phyloP scores from a whole-genome alignment of 768 basidiomycete genomes.

The Lactarius indigo region DNA sequence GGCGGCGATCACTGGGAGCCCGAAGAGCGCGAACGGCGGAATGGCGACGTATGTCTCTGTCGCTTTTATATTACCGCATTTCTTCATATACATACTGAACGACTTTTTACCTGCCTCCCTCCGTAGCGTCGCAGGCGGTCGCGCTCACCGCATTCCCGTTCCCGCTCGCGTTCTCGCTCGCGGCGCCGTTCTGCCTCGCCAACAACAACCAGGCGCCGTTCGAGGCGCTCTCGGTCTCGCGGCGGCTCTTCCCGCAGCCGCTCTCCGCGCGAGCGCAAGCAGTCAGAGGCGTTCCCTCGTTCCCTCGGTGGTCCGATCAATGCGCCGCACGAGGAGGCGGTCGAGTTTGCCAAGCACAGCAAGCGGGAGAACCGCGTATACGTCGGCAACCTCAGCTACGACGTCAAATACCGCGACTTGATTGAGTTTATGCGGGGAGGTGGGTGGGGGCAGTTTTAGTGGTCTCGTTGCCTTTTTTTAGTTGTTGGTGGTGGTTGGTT shows the following conservation, averaged over 20 bases:
- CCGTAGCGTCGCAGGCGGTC: conserved; percentile 24
- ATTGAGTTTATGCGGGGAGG: conserved; percentile 99
- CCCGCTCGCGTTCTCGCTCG: conserved; percentile 67
- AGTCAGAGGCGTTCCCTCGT: conserved; percentile 64
- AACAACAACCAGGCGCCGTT: conserved; percentile 47
- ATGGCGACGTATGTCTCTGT: conserved; percentile 46
- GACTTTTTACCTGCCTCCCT: conserved; percentile 2
- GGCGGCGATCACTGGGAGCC: conserved; percentile 80
- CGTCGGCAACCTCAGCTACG: conserved; percentile 98
- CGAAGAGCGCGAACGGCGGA: conserved; percentile 61
- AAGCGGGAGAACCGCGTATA: conserved; percentile 98
- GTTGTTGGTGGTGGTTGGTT: conserved; percentile 18
- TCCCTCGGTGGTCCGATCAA: conserved; percentile 89
- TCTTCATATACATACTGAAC: not conserved
- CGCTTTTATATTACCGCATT: not conserved
- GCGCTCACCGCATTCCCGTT: conserved; percentile 49
- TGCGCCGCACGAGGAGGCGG: conserved; percentile 88
- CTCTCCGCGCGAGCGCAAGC: conserved; percentile 55
- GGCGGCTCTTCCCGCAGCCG: conserved; percentile 60
- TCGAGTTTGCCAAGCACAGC: conserved; percentile 93
- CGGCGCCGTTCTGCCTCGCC: conserved; percentile 67
- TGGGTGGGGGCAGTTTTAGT: conserved; percentile 85
- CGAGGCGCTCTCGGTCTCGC: conserved; percentile 55
- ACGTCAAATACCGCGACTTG: conserved; percentile 97
- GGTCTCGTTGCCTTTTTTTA: conserved; percentile 39